These are phyloP conservation scores for Vishniacozyma victoriae DNA, from an alignment of 768 basidiomycete species.

Conservation along the genomic window DNA sequence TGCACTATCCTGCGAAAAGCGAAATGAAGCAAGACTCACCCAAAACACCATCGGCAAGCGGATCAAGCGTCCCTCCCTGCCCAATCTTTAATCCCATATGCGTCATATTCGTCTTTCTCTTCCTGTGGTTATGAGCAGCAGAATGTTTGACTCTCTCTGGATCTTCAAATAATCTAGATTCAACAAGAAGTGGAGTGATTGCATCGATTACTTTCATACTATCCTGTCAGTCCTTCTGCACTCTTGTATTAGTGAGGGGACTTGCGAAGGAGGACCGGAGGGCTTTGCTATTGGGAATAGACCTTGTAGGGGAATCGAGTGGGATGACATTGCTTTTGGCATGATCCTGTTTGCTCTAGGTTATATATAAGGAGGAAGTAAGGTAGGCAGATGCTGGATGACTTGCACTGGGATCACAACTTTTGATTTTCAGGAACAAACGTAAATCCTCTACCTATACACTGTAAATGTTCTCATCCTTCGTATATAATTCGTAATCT, in stretches of 20 bases:
- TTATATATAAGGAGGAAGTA: no score
- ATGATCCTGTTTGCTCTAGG: no score
- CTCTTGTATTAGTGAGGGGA: background rate
- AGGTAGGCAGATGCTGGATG: no score
- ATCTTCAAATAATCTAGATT: slow-evolving; percentile 68
- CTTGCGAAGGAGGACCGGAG: slow-evolving; percentile 72
- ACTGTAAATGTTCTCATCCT: no score
- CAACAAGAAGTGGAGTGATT: slow-evolving; percentile 69
- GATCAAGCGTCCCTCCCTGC: slow-evolving; percentile 78
- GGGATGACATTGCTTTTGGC: slow-evolving; percentile 37
- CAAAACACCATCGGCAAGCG: slow-evolving; percentile 88
- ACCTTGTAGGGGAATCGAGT: slow-evolving; percentile 44
- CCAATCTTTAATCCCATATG: slow-evolving; percentile 56
- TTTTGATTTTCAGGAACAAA: no score
- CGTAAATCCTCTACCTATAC: no score
- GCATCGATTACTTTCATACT: slow-evolving; percentile 78
- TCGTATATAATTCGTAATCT: no score
- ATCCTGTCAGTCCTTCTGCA: background rate
- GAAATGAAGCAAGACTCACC: slow-evolving; percentile 52
- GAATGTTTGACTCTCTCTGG: slow-evolving; percentile 19
- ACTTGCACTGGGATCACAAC: no score
- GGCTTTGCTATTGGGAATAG: slow-evolving; percentile 88
- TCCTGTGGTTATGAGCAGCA: slow-evolving; percentile 23
- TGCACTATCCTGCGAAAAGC: slow-evolving; percentile 1
- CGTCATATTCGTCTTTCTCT: slow-evolving; percentile 50